These are phyloP conservation scores for Tuber umbilicatum DNA, from an alignment of 495 filamentous ascomycete species.

Conservation along the genomic window DNA sequence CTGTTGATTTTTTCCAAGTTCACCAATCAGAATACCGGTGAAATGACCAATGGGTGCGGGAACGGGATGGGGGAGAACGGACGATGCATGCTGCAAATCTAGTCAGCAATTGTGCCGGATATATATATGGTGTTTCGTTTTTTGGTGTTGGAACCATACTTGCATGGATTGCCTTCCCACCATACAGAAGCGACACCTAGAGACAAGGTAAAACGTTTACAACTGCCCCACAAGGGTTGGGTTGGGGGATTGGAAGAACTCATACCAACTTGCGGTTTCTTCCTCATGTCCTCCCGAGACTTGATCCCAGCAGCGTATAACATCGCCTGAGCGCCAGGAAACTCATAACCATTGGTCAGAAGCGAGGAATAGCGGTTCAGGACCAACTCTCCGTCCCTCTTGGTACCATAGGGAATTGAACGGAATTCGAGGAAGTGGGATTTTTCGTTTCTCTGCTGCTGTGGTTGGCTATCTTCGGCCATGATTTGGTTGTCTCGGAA, in stretches of 20 bases:
- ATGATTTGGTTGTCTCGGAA: conserved; percentile 20
- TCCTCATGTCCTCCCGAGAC: conserved; percentile 77
- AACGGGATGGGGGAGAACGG: conserved; percentile 34
- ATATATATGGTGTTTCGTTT: conserved; percentile 24
- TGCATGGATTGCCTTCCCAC: conserved; percentile 98
- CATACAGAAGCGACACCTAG: conserved; percentile 68
- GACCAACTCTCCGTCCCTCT: conserved; percentile 55
- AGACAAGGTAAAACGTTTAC: conserved; percentile 13
- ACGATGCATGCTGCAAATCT: conserved; percentile 41
- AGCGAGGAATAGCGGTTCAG: conserved; percentile 66
- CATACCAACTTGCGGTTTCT: conserved; percentile 78
- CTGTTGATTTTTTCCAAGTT: conserved; percentile 48
- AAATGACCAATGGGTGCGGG: conserved; percentile 36
- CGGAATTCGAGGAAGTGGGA: conserved; percentile 41
- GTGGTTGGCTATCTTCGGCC: conserved; percentile 25
- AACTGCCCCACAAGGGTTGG: neutral
- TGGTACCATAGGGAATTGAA: conserved; percentile 40
- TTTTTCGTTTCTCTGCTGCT: conserved; percentile 22
- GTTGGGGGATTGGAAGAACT: conserved; percentile 12
- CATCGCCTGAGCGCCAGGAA: conserved; percentile 95
- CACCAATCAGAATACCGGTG: conserved; percentile 42
- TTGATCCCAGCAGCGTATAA: conserved; percentile 90
- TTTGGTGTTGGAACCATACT: conserved; percentile 43
- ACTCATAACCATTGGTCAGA: conserved; percentile 80
- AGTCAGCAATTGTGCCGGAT: conserved; percentile 37